Base-by-base conservation (phyloP, 148 eudicot species). In the Dianthus caryophyllus region DNA sequence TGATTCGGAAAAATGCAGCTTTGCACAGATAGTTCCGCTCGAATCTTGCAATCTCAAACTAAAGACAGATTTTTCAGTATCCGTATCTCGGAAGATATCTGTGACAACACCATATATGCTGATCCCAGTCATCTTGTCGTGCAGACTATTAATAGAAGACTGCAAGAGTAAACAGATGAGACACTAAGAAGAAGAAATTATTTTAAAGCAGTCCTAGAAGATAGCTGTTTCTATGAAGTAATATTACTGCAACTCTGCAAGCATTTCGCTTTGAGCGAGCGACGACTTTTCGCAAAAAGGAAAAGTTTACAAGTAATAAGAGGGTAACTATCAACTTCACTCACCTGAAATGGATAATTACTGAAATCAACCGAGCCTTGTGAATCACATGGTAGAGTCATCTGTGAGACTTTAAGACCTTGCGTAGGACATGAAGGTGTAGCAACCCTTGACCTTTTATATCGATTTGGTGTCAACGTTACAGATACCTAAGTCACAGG, bases 311-410 rank as follows among this genome's bases (percentile, higher is more conserved):
- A 30, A 16, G 61, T 9, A 57, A 15, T 30, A 0, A 29, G 14
- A 29, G 29, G 16, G 5, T 15, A 29, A 51, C 51, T 46, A 30
- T 13, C 57, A 52, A 51, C 3, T 43, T 7, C 27, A 68, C 91
- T 82, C 75, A 90, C 98, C 82, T 84, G 85, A 70, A 86, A 82
- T 48, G 98, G 98, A 80, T 84, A 94, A 64, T 86, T 78, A 77
- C 92, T 90, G 71, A 77, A 94, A 86, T 94, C 90, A 72, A 88
- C 86, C 61, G 96, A 84, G 36, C 98, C 98, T 65, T 79, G 90
- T 79, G 92, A 83, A 83, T 88, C 86, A 80, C 98, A 84, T 29
- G 98, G 98, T 75, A 94, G 74, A 51, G 83, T 83, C 74, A 94
- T 84, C 84, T 94, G 98, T 59, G 98, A 94, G 76, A 87, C 80